Conservation (phyloP, 139 green algal species). For the Desmodesmus armatus region DNA sequence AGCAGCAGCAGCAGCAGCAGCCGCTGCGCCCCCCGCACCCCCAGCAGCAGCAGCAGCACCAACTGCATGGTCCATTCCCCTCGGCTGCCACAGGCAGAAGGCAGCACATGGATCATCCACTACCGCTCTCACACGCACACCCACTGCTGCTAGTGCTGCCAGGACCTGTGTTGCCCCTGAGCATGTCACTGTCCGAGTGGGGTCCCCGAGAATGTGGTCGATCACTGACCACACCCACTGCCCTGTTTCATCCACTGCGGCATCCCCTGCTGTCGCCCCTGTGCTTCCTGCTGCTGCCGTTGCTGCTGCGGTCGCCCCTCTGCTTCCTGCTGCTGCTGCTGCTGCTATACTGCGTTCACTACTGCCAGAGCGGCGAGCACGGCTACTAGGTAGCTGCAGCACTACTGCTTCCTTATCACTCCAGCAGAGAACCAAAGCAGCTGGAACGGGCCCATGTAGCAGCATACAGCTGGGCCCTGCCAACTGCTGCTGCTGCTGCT, state of each 20-base stretch:
- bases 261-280: too few species aligned
- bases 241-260: too few species aligned
- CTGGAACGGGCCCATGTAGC: not conserved
- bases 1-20: too few species aligned
- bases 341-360: not conserved
- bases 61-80: not conserved
- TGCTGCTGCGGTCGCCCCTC: too few species aligned
- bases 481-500: not conserved
- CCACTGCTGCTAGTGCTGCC: conserved; percentile 20
- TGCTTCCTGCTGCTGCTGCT: not conserved
- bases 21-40: too few species aligned
- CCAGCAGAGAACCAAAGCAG: conserved; percentile 27
- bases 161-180: not conserved
- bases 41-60: too few species aligned
- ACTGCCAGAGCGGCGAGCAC: too few species aligned
- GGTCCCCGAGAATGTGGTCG: conserved; percentile 11
- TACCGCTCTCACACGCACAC: not conserved
- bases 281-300: too few species aligned
- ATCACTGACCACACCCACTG: conserved; percentile 22
- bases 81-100: conserved; percentile 25
- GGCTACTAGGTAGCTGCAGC: not conserved
- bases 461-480: not conserved
- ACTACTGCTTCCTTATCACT: conserved; percentile 29
- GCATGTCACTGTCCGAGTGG: not conserved
- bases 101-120: conserved; percentile 35